A percentile compares a stretch with the other conserved stretches of the same genome.
Evolutionary conservation across 305 asterid genomes (phyloP).

Genomic region (Fraxinus nigra): DNA sequence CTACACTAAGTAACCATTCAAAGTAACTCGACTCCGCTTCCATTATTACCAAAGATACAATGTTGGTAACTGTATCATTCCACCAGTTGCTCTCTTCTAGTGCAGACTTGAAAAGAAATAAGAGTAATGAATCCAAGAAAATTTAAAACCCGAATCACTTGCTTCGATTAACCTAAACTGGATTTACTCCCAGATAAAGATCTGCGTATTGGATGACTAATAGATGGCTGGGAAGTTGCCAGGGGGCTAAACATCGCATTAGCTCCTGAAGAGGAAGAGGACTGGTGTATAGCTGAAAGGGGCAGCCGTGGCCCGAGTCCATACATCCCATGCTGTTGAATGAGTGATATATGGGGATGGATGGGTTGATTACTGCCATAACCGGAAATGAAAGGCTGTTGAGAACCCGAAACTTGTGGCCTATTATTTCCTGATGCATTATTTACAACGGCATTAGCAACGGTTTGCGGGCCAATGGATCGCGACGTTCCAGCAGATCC

Average conservation of each 20-base stretch:
- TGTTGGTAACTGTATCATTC: constrained; percentile 7
- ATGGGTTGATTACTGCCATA: constrained; percentile 56
- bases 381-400: constrained; percentile 56
- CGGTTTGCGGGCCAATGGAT: constrained; percentile 43
- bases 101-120: background rate
- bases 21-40: constrained; percentile 22
- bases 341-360: constrained; percentile 64
- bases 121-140: constrained; percentile 17
- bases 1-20: constrained; percentile 19
- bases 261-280: constrained; percentile 57
- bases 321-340: constrained; percentile 66
- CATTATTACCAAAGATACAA: constrained; percentile 20
- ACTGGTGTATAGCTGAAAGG: constrained; percentile 65
- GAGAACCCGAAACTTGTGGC: constrained; percentile 52
- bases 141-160: constrained; percentile 14
- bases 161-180: constrained; percentile 45
- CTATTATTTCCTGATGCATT: constrained; percentile 42
- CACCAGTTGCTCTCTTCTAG: constrained; percentile 23
- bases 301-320: constrained; percentile 76
- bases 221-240: constrained; percentile 53
- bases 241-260: constrained; percentile 45
- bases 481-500: constrained; percentile 53
- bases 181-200: constrained; percentile 69
- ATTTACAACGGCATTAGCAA: constrained; percentile 37
- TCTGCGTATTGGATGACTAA: constrained; percentile 59